These are phyloP conservation scores for Yamadazyma jaroonii DNA, from an alignment of 1,139 yeast genomes.

Conservation along the genomic window DNA sequence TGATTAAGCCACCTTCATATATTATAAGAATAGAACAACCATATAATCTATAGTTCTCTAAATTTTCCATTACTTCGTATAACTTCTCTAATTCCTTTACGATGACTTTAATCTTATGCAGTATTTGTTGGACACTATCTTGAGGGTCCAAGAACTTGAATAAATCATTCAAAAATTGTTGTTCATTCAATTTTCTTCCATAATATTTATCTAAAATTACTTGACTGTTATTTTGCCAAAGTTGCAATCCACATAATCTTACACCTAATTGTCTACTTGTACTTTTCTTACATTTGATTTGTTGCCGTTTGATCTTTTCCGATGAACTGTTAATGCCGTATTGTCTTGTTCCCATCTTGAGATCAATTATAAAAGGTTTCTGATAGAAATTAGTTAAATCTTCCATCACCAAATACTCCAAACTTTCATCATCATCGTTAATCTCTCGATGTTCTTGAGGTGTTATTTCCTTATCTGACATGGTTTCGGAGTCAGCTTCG, in stretches of 20 bases:
- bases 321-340: constrained; percentile 89
- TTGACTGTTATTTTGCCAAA: constrained; percentile 21
- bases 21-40: constrained; percentile 87
- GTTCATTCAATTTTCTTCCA: constrained; percentile 77
- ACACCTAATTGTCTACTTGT: constrained; percentile 86
- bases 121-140: constrained; percentile 61
- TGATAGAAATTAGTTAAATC: constrained; percentile 83
- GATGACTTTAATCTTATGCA: constrained; percentile 67
- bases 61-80: constrained; percentile 47
- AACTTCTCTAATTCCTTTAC: constrained; percentile 60
- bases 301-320: constrained; percentile 75
- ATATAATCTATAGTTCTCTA: constrained; percentile 84
- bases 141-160: constrained; percentile 72
- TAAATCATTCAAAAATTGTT: constrained; percentile 75
- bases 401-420: constrained; percentile 74
- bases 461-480: not conserved
- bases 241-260: constrained; percentile 92
- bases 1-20: constrained; percentile 45
- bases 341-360: constrained; percentile 98
- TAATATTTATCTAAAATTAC: constrained; percentile 82
- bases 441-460: too few species aligned
- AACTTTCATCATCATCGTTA: not conserved
- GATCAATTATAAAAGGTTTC: constrained; percentile 87
- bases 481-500: constrained; percentile 22
- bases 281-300: constrained; percentile 75